Percentiles rank a stretch among this genome's conserved stretches.
Conservation (phyloP, 768 basidiomycete genomes). For the Sistotremastrum suecicum region DNA sequence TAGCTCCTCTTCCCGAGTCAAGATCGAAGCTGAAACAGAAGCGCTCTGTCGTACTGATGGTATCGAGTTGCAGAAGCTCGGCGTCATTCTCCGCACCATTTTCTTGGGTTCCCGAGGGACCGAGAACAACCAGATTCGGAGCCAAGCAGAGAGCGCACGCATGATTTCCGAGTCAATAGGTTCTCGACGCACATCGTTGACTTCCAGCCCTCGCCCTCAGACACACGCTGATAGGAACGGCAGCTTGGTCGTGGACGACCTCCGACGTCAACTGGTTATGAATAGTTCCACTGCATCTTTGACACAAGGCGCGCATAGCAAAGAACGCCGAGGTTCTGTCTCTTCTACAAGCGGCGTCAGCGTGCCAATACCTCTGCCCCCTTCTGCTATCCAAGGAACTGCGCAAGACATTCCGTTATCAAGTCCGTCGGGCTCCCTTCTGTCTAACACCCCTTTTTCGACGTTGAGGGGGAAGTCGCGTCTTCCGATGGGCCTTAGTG, state of each 20-base stretch:
- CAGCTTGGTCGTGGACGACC: constrained; percentile 39
- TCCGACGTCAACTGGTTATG: constrained; percentile 62
- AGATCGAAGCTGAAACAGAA: constrained; percentile 46
- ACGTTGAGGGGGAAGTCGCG: too few species aligned
- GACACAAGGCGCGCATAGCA: constrained; percentile 25
- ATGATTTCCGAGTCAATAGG: too few species aligned
- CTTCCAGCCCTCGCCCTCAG: neutral
- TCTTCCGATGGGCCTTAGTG: constrained; percentile 12
- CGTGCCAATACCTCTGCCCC: constrained; percentile 13
- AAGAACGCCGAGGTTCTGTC: constrained; percentile 30
- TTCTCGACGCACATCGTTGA: neutral
- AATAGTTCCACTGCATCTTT: constrained; percentile 61
- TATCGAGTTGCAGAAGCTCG: constrained; percentile 74
- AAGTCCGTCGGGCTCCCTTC: constrained; percentile 74
- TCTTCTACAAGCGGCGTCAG: constrained; percentile 17
- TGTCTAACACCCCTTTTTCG: constrained; percentile 35
- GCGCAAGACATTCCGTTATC: constrained; percentile 37
- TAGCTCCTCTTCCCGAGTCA: constrained; percentile 57
- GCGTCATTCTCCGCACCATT: constrained; percentile 82
- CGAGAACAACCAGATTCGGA: too few species aligned
- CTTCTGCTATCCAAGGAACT: constrained; percentile 16
- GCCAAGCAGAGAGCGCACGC: too few species aligned
- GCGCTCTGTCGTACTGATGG: constrained; percentile 45
- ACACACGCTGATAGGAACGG: neutral
- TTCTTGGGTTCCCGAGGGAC: constrained; percentile 46